Conservation (phyloP, 2,329 filamentous ascomycete species). For the Dissoconium aciculare region DNA sequence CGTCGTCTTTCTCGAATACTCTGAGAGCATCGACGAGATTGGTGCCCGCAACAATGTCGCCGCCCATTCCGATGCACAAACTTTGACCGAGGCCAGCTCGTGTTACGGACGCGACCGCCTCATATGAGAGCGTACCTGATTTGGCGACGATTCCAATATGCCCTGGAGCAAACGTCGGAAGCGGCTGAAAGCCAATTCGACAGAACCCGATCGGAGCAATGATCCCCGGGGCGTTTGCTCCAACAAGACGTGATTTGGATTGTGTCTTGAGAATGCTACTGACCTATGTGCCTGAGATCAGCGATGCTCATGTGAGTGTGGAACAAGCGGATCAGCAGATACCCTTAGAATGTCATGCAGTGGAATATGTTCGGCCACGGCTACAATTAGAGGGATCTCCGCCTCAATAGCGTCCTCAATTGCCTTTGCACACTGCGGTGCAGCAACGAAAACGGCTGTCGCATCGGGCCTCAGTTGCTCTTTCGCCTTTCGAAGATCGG, state of each 20-base stretch:
- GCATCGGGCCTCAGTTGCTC: constrained; percentile 58
- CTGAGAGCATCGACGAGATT: constrained; percentile 56
- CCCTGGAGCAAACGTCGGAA: constrained; percentile 55
- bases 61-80: constrained; percentile 62
- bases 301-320: no score
- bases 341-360: constrained; percentile 63
- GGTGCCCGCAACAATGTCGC: constrained; percentile 59
- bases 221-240: constrained; percentile 69
- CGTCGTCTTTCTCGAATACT: constrained; percentile 49
- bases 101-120: constrained; percentile 60
- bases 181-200: constrained; percentile 60
- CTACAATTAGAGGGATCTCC: constrained; percentile 62
- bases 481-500: constrained; percentile 53
- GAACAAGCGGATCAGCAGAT: no score
- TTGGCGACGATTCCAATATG: constrained; percentile 65
- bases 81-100: constrained; percentile 63
- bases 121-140: constrained; percentile 66
- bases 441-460: constrained; percentile 65
- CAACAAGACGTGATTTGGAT: constrained; percentile 55
- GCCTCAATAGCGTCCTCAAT: constrained; percentile 71
- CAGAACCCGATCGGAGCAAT: constrained; percentile 59
- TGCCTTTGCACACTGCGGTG: constrained; percentile 54
- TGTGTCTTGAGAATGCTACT: constrained; percentile 59
- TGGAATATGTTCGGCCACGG: constrained; percentile 67
- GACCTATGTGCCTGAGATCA: constrained; percentile 32